These are phyloP conservation scores for Suillus luteus DNA, from an alignment of 768 basidiomycete genomes.

Conservation along the genomic window DNA sequence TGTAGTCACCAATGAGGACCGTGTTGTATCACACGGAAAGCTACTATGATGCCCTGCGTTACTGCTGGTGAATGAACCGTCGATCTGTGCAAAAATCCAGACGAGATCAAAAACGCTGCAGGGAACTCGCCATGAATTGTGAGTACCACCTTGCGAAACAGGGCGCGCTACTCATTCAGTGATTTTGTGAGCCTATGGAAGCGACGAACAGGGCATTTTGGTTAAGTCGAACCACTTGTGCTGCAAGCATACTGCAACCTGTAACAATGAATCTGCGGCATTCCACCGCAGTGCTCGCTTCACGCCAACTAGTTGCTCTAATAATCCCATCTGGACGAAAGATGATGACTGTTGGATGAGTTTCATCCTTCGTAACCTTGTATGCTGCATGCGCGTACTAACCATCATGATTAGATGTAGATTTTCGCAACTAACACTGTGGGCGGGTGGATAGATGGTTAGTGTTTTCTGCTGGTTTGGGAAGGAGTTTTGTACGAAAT, in stretches of 20 bases:
- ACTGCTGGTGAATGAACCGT: constrained; percentile 68
- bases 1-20: not conserved
- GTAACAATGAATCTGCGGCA: too few relatives aligned
- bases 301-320: too few relatives aligned
- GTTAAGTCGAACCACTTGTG: constrained; percentile 41
- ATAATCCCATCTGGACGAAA: too few relatives aligned
- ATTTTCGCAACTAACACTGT: not conserved
- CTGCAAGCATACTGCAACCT: too few relatives aligned
- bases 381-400: not conserved
- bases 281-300: too few relatives aligned
- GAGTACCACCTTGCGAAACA: constrained; percentile 91
- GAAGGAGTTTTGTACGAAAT: not conserved
- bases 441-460: not conserved
- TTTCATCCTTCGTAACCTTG: not conserved
- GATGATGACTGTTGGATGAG: too few relatives aligned
- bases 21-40: not conserved
- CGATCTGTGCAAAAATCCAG: constrained; percentile 89
- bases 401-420: not conserved
- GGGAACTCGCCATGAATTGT: constrained; percentile 75
- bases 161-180: constrained; percentile 90
- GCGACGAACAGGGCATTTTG: constrained; percentile 96
- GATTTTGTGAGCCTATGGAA: constrained; percentile 94
- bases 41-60: constrained; percentile 73
- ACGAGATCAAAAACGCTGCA: constrained; percentile 77
- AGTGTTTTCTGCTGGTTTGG: not conserved